Percentiles rank a stretch among this genome's conserved stretches.
These are phyloP conservation scores for Whalleya microplaca DNA, from an alignment of 2,329 filamentous ascomycete genomes.

Conservation along the genomic window DNA sequence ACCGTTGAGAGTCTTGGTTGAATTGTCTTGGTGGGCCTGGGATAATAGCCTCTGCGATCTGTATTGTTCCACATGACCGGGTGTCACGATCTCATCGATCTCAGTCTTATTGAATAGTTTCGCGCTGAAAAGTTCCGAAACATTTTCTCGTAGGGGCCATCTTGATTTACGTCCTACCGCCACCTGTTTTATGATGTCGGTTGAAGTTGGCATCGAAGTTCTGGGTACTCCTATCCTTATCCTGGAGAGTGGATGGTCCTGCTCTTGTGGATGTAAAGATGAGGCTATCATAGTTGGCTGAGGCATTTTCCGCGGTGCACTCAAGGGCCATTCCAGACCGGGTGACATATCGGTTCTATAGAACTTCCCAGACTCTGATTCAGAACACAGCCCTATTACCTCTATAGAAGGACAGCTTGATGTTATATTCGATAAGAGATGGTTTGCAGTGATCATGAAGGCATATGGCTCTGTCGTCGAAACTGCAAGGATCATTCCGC, in stretches of 20 bases:
- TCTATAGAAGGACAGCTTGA: conserved; percentile 14
- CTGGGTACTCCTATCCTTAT: neutral
- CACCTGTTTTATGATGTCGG: neutral
- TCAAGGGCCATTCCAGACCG: neutral
- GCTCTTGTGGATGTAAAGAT: neutral
- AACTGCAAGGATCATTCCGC: conserved; percentile 14
- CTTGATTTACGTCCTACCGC: neutral
- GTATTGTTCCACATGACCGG: neutral
- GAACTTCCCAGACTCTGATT: neutral
- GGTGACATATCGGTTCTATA: neutral
- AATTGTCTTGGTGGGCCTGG: too few relatives aligned
- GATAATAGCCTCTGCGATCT: neutral
- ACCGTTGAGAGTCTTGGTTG: neutral
- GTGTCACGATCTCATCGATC: neutral
- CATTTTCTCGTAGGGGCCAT: neutral
- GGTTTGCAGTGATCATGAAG: conserved; percentile 11
- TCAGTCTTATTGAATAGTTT: neutral
- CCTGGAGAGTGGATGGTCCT: neutral
- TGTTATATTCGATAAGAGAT: conserved; percentile 8
- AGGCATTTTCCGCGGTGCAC: neutral
- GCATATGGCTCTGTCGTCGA: conserved; percentile 8
- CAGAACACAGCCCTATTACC: conserved; percentile 2
- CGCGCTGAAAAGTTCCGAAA: neutral
- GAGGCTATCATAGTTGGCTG: too few relatives aligned
- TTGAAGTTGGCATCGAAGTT: neutral